A percentile compares a stretch with the other conserved stretches of the same genome.
phyloP scores from a whole-genome alignment of 352 stramenopile genomes.

The Peronospora farinosa region DNA sequence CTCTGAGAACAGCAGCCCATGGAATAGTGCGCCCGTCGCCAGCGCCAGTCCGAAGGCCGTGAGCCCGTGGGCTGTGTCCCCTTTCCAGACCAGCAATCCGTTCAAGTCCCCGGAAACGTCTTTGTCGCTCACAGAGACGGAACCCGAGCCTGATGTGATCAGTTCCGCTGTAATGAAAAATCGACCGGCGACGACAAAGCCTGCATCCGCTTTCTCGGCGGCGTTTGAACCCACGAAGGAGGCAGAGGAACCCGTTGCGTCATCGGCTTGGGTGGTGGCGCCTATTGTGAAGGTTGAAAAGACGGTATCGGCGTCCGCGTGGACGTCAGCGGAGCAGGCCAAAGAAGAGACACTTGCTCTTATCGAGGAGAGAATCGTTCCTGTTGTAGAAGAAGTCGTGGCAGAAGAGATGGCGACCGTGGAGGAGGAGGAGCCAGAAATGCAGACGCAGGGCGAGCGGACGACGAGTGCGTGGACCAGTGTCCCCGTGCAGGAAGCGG shows the following conservation, averaged over 20 bases:
- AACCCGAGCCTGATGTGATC: conserved; percentile 33
- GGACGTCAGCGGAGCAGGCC: conserved; percentile 14
- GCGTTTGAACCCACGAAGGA: conserved; percentile 17
- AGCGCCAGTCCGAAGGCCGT: conserved; percentile 20
- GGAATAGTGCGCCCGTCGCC: conserved; percentile 42
- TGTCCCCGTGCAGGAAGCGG: conserved; percentile 8
- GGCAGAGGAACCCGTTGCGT: conserved; percentile 2
- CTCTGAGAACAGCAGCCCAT: conserved; percentile 37
- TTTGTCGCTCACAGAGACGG: conserved; percentile 13
- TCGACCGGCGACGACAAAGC: conserved; percentile 11
- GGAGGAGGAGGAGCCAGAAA: background rate
- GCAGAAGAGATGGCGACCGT: conserved; percentile 2
- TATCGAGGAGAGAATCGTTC: background rate
- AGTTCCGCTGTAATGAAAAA: conserved; percentile 28
- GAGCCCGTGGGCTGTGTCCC: conserved; percentile 37
- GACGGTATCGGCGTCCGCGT: conserved; percentile 12
- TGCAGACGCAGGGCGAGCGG: conserved; percentile 8
- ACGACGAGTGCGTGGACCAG: conserved; percentile 2
- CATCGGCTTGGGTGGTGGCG: conserved; percentile 17
- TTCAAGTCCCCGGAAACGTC: conserved; percentile 20
- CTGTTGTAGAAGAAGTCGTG: conserved; percentile 9
- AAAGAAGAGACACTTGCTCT: conserved; percentile 2
- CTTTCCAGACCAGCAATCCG: conserved; percentile 38
- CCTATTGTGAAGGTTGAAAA: conserved; percentile 9
- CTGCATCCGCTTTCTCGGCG: conserved; percentile 7